Evolutionary conservation across 1,139 yeast species (phyloP).

Genomic region (Yamadazyma blattariae): DNA sequence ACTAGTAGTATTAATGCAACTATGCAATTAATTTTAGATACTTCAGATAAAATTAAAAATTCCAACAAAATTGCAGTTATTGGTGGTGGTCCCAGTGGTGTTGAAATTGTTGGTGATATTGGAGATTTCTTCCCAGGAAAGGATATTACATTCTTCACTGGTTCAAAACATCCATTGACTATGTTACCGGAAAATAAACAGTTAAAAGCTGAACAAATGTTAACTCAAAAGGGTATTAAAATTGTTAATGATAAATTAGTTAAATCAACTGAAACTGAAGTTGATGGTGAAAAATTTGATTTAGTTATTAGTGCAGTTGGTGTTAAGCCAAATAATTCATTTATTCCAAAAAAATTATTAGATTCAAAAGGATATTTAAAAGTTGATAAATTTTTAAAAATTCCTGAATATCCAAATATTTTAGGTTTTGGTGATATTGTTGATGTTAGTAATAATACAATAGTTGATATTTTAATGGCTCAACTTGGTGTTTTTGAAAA

Average conservation of each 20-base stretch:
- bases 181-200: constrained; percentile 9
- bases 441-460: constrained; percentile 14
- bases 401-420: constrained; percentile 19
- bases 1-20: constrained; percentile 12
- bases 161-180: constrained; percentile 18
- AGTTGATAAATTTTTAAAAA: constrained; percentile 18
- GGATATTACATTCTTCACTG: constrained; percentile 21
- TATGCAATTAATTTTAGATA: constrained; percentile 7
- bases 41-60: constrained; percentile 12
- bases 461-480: constrained; percentile 10
- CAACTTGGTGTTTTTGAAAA: constrained; percentile 9
- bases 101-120: constrained; percentile 28
- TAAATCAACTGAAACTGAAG: background rate
- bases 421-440: constrained; percentile 25
- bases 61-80: constrained; percentile 24
- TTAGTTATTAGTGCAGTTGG: constrained; percentile 19
- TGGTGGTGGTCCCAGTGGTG: constrained; percentile 34
- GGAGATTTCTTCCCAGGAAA: constrained; percentile 16
- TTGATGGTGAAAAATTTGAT: constrained; percentile 15
- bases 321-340: constrained; percentile 21
- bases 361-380: constrained; percentile 17
- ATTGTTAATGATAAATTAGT: constrained; percentile 18
- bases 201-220: constrained; percentile 15
- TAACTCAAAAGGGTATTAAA: constrained; percentile 18
- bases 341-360: constrained; percentile 12